Percentiles rank a stretch among this genome's conserved stretches.
These are phyloP conservation scores for Coemansia sp. DNA, from an alignment of 192 early-diverging fungal genomes.

Conservation along the genomic window DNA sequence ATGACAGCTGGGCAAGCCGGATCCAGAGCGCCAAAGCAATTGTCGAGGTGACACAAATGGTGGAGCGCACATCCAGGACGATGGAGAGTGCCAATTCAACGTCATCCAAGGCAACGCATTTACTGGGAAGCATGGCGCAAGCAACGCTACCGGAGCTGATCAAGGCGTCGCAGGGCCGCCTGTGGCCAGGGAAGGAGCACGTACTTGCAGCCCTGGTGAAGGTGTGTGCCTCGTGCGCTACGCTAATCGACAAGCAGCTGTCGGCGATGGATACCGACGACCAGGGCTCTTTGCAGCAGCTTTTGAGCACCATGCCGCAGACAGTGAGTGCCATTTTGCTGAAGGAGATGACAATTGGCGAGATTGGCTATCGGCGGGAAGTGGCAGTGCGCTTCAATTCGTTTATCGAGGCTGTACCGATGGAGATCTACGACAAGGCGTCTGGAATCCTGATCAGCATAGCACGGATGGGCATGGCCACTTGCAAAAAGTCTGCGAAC, in stretches of 20 bases:
- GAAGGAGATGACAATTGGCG: conserved; percentile 29
- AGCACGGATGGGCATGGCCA: not conserved
- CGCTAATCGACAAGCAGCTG: not conserved
- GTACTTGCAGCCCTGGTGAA: conserved; percentile 34
- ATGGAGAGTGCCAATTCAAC: not conserved
- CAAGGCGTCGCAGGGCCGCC: conserved; percentile 24
- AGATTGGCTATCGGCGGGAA: conserved; percentile 26
- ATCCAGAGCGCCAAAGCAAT: conserved; percentile 40
- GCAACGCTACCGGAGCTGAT: conserved; percentile 25
- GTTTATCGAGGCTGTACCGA: conserved; percentile 14
- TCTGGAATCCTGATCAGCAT: conserved; percentile 18
- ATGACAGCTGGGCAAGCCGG: conserved; percentile 36
- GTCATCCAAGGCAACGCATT: not conserved
- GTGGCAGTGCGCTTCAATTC: conserved; percentile 20
- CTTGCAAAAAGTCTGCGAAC: not conserved
- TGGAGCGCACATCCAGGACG: conserved; percentile 22
- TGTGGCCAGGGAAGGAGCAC: conserved; percentile 49
- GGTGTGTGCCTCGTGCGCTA: conserved; percentile 20
- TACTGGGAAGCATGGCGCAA: conserved; percentile 10
- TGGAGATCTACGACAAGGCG: conserved; percentile 20
- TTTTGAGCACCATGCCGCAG: not conserved
- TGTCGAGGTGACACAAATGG: conserved; percentile 21
- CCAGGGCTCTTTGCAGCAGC: not conserved
- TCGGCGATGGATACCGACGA: not conserved
- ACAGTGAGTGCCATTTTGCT: conserved; percentile 27